Evolutionary conservation across 495 filamentous ascomycete genomes (phyloP).

Genomic region (Penicillium nucicola): DNA sequence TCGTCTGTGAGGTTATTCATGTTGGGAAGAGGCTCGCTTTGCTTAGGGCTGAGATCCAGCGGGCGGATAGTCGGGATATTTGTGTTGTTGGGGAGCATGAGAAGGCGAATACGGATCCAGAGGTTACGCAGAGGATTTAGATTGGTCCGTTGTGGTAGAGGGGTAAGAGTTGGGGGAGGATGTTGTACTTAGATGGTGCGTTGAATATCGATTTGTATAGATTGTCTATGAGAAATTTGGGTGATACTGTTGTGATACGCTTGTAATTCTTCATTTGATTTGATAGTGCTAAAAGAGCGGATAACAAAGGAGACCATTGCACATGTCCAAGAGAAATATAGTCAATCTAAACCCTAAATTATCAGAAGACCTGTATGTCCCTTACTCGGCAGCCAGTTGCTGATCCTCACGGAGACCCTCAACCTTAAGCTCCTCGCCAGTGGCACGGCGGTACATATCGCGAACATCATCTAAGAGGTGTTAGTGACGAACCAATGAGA

Average conservation of each 20-base stretch:
- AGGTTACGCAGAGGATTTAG: slow-evolving; percentile 27
- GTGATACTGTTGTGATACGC: slow-evolving; percentile 1
- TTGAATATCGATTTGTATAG: slow-evolving; percentile 1
- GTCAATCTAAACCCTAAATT: slow-evolving; percentile 35
- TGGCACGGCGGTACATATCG: slow-evolving; percentile 85
- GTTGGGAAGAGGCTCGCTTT: slow-evolving; percentile 56
- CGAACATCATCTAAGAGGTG: slow-evolving; percentile 71
- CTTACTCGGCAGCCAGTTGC: slow-evolving; percentile 48
- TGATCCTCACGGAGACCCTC: slow-evolving; percentile 53
- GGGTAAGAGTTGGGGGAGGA: no score
- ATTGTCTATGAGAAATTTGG: neutral
- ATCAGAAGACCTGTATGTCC: slow-evolving; percentile 9
- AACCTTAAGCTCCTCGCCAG: slow-evolving; percentile 81
- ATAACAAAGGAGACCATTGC: slow-evolving; percentile 18
- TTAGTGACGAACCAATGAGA: slow-evolving; percentile 2
- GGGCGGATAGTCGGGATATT: slow-evolving; percentile 47
- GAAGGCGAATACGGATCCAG: slow-evolving; percentile 62
- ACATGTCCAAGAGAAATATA: slow-evolving; percentile 33
- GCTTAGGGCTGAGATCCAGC: slow-evolving; percentile 38
- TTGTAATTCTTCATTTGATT: slow-evolving; percentile 19
- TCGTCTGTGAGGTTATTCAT: slow-evolving; percentile 62
- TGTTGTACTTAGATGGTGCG: neutral
- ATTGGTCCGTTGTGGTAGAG: neutral
- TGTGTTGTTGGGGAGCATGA: slow-evolving; percentile 66
- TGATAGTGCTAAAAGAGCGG: slow-evolving; percentile 7